A percentile compares a stretch with the other conserved stretches of the same genome.
Evolutionary conservation across 768 basidiomycete genomes (phyloP).

Genomic region (Cystobasidium ongulense): DNA sequence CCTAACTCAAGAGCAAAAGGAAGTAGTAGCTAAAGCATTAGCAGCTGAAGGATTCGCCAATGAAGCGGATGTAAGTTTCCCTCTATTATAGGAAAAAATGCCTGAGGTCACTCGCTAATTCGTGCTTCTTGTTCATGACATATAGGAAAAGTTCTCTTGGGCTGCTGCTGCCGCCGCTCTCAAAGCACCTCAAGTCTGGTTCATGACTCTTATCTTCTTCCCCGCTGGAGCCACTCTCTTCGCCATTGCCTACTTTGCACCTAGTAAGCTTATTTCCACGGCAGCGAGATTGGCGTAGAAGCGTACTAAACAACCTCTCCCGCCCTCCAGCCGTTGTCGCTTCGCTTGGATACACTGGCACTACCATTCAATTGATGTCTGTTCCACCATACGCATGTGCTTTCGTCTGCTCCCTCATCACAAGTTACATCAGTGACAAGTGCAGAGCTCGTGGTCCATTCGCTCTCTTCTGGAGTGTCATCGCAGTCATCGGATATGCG

Average conservation of each 20-base stretch:
- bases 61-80: constrained; percentile 11
- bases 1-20: constrained; percentile 6
- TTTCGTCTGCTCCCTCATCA: constrained; percentile 5
- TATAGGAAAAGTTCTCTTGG: constrained; percentile 12
- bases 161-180: neutral
- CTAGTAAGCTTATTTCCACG: neutral
- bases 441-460: constrained; percentile 6
- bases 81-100: neutral
- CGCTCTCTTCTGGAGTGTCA: neutral
- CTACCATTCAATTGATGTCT: constrained; percentile 2
- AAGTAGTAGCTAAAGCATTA: constrained; percentile 1
- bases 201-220: constrained; percentile 26
- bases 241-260: constrained; percentile 24
- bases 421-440: constrained; percentile 6
- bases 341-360: constrained; percentile 11
- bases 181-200: constrained; percentile 16
- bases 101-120: neutral
- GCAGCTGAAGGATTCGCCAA: neutral
- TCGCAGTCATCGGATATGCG: constrained; percentile 6
- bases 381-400: constrained; percentile 24
- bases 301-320: neutral
- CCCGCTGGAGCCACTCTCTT: constrained; percentile 14
- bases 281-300: neutral
- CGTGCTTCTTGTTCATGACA: neutral
- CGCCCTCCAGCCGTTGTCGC: constrained; percentile 3